Evolutionary conservation across 2,329 filamentous ascomycete species (phyloP), one percentile per base, ranked within the genome.

Genomic region (Zymoseptoria passerinii): DNA sequence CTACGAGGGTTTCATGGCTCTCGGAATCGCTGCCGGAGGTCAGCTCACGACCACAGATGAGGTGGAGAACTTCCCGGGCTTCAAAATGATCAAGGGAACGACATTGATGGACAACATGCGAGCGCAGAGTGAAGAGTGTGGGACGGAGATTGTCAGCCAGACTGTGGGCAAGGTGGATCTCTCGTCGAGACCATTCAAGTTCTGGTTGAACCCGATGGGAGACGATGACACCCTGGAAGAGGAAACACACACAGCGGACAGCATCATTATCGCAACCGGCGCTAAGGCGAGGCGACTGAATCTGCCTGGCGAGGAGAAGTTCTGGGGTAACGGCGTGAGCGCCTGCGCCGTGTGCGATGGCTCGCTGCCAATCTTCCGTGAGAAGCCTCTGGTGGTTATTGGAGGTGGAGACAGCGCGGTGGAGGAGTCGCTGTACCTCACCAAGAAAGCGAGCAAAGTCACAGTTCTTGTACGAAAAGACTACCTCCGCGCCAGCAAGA

Each of bases 31-130:
- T 6, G 90, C 94, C 50, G 94, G 94, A 67, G 94, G 94, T 58
- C 94, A 99, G 81, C 82, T 99, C 67, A 99, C 95, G 57, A 99
- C 95, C 27, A 99, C 94, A 57, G 97, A 95, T 70, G 95, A 99
- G 67, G 86, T 99, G 60, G 94, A 99, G 81, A 99, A 99, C 83
- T 99, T 88, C 77, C 94, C 94, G 27, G 94, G 94, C 52, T 99
- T 97, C 79, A 88, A 89, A 70, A 83, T 89, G 68, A 91, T 99
- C 73, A 88, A 90, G 76, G 94, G 94, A 66, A 77, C 83, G 58
- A 87, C 90, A 71, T 80, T 99, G 66, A 99, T 99, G 94, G 92
- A 96, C 67, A 84, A 87, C 74, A 97, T 99, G 92, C 88, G 88
- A 75, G 84, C 82, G 61, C 94, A 99, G 77, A 96, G 91, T 59